phyloP scores from a whole-genome alignment of 257 asterid genomes.

The Fraxinus quadrangulata region DNA sequence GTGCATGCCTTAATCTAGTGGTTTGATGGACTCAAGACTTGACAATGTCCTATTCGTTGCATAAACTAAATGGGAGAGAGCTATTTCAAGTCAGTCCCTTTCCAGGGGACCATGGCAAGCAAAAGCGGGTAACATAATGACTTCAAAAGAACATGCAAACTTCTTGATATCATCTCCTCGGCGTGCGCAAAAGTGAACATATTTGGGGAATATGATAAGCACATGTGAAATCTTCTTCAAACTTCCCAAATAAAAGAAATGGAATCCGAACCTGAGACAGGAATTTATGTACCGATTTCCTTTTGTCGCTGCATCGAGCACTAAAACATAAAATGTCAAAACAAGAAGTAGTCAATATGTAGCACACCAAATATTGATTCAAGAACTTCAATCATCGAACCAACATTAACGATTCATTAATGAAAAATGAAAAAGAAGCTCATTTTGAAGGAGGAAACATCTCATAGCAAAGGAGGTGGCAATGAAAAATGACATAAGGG shows the following conservation, averaged over 20 bases:
- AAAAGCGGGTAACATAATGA: background rate
- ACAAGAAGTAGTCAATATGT: slow-evolving; percentile 9
- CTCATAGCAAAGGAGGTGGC: background rate
- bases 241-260: slow-evolving; percentile 10
- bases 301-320: slow-evolving; percentile 90
- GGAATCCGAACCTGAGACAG: slow-evolving; percentile 70
- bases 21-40: background rate
- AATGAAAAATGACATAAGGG: background rate
- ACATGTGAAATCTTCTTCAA: slow-evolving; percentile 3
- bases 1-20: background rate
- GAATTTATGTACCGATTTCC: slow-evolving; percentile 33
- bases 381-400: background rate
- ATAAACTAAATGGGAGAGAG: background rate
- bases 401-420: background rate
- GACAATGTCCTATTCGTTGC: background rate
- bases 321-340: slow-evolving; percentile 45
- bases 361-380: slow-evolving; percentile 17
- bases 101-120: background rate
- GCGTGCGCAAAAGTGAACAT: background rate
- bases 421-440: background rate
- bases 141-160: slow-evolving; percentile 2
- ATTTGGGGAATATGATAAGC: background rate
- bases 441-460: background rate
- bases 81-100: background rate
- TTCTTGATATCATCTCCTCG: slow-evolving; percentile 14